phyloP scores from a whole-genome alignment of 768 basidiomycete species.

The Strobilomyces echinocephalus region DNA sequence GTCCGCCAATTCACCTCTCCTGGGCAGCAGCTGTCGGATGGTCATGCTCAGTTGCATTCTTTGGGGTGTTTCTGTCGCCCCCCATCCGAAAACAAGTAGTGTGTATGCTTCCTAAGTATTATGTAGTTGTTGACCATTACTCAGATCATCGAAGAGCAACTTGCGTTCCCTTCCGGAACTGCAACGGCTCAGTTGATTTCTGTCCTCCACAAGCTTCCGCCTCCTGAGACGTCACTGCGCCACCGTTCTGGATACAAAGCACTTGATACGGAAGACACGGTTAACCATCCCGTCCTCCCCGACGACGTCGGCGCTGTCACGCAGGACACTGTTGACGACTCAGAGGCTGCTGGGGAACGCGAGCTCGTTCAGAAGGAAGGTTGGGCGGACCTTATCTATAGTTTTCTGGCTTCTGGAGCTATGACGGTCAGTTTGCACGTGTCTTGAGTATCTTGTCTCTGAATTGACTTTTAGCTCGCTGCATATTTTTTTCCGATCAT shows the following conservation, averaged over 20 bases:
- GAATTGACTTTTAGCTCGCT: constrained; percentile 48
- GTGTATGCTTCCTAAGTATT: constrained; percentile 27
- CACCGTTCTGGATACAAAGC: constrained; percentile 54
- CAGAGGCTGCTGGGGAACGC: constrained; percentile 33
- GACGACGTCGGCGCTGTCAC: constrained; percentile 2
- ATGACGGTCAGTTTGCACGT: constrained; percentile 60
- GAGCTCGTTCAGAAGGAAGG: constrained; percentile 59
- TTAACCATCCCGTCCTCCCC: constrained; percentile 12
- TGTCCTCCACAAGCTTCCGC: constrained; percentile 75
- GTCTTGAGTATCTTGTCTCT: neutral
- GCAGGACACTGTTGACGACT: constrained; percentile 26
- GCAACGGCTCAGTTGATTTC: constrained; percentile 95
- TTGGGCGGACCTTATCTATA: constrained; percentile 73
- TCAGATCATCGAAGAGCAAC: constrained; percentile 90
- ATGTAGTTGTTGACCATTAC: neutral
- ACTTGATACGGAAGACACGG: constrained; percentile 30
- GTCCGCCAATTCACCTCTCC: constrained; percentile 66
- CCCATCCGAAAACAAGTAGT: constrained; percentile 94
- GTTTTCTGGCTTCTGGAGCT: constrained; percentile 68
- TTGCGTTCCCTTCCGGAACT: constrained; percentile 92
- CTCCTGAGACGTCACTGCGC: constrained; percentile 54
- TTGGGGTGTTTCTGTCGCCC: constrained; percentile 97
- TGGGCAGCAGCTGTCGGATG: constrained; percentile 75
- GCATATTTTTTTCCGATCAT: constrained; percentile 89
- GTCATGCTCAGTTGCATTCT: constrained; percentile 91